Evolutionary conservation across 169 alveolate genomes (phyloP).

Genomic region (Plasmodium falciparum): DNA sequence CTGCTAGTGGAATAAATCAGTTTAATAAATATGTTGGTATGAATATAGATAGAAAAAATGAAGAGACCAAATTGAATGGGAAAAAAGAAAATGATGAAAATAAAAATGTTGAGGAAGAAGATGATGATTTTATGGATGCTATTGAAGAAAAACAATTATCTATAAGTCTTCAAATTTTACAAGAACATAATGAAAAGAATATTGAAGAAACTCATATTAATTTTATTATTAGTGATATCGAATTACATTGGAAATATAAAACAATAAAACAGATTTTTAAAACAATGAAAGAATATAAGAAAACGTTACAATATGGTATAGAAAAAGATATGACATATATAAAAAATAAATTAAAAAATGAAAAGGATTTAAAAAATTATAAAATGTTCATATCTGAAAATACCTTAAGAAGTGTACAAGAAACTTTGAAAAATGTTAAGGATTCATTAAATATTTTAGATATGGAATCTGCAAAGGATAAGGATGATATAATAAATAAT

Average conservation of each 20-base stretch:
- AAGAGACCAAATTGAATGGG: not conserved
- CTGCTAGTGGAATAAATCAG: not conserved
- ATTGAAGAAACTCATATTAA: conserved; percentile 69
- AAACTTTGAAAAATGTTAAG: conserved; percentile 81
- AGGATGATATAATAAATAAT: not conserved
- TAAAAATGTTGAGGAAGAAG: conserved; percentile 50
- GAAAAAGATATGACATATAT: conserved; percentile 76
- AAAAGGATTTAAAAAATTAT: conserved; percentile 65
- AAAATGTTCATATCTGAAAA: conserved; percentile 75
- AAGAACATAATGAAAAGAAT: conserved; percentile 69
- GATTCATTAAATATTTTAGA: conserved; percentile 74
- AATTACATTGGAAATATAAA: conserved; percentile 75
- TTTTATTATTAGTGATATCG: conserved; percentile 69
- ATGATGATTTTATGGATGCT: conserved; percentile 76
- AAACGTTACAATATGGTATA: conserved; percentile 60
- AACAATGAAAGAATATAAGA: conserved; percentile 76
- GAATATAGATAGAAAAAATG: not conserved
- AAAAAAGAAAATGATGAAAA: not conserved
- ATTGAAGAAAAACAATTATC: conserved; percentile 68
- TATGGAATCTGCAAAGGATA: conserved; percentile 20
- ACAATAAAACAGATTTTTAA: conserved; percentile 69
- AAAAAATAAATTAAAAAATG: conserved; percentile 67
- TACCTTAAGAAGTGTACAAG: conserved; percentile 78
- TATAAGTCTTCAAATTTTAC: conserved; percentile 58
- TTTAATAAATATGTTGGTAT: not conserved